A percentile compares a stretch with the other conserved stretches of the same genome.
Evolutionary conservation across 2,329 filamentous ascomycete species (phyloP).

Genomic region (Zymoseptoria crescenta): DNA sequence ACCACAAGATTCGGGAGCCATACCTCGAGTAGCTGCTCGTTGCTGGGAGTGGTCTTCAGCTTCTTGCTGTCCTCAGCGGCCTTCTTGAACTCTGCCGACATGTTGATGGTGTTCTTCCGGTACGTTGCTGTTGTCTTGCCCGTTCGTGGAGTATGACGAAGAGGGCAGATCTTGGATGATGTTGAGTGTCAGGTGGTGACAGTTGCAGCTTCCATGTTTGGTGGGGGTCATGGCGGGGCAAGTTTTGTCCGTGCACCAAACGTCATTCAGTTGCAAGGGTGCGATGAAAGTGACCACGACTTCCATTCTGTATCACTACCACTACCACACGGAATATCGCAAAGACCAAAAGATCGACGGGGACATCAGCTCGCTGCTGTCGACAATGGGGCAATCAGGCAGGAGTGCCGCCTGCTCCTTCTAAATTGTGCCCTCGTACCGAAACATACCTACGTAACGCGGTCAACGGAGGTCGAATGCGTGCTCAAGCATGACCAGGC

Average conservation of each 20-base stretch:
- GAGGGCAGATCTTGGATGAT: neutral
- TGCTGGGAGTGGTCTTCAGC: constrained; percentile 56
- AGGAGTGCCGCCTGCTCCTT: too few relatives aligned
- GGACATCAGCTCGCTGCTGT: too few relatives aligned
- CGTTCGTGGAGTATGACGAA: neutral
- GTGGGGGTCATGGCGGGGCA: constrained; percentile 1
- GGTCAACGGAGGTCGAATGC: neutral
- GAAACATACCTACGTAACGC: too few relatives aligned
- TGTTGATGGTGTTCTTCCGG: neutral
- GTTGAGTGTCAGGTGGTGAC: neutral
- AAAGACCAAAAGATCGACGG: too few relatives aligned
- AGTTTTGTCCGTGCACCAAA: neutral
- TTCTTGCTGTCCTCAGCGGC: constrained; percentile 59
- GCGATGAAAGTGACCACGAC: neutral
- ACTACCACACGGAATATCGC: too few relatives aligned
- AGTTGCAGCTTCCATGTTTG: neutral
- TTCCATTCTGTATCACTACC: neutral
- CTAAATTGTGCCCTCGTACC: too few relatives aligned
- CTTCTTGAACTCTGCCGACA: constrained; percentile 71
- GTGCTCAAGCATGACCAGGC: neutral
- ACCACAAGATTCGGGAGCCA: constrained; percentile 3
- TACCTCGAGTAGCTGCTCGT: constrained; percentile 57
- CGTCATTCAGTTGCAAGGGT: neutral
- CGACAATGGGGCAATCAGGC: too few relatives aligned
- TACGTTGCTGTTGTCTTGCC: neutral